phyloP scores from a whole-genome alignment of 768 basidiomycete species.

The Neoboletus magnificus region DNA sequence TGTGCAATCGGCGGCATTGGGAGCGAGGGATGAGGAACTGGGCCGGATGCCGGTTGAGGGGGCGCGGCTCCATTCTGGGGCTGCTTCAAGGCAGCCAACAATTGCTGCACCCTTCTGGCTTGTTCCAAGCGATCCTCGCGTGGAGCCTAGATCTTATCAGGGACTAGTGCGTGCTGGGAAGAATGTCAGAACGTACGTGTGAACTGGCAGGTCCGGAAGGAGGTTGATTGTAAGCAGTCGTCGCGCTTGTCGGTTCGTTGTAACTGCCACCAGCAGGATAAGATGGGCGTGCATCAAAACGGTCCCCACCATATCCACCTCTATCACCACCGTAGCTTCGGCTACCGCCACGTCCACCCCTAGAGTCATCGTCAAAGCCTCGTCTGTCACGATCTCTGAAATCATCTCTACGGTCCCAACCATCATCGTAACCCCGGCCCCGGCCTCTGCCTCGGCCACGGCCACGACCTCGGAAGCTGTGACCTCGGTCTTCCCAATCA shows the following conservation, averaged over 20 bases:
- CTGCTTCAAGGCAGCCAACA: conserved; percentile 78
- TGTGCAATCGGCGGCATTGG: conserved; percentile 36
- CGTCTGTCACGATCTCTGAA: conserved; percentile 37
- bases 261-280: conserved; percentile 25
- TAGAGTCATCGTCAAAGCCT: conserved; percentile 36
- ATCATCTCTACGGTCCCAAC: conserved; percentile 47
- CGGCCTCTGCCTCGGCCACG: conserved; percentile 40
- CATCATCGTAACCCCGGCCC: conserved; percentile 36
- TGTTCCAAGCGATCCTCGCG: conserved; percentile 82
- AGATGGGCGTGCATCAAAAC: conserved; percentile 41
- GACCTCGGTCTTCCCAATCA: conserved; percentile 45
- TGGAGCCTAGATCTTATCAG: conserved; percentile 7
- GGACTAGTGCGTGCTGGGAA: not conserved
- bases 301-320: conserved; percentile 43
- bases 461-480: conserved; percentile 39
- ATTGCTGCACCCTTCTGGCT: conserved; percentile 81
- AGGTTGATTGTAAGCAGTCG: conserved; percentile 27
- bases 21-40: conserved; percentile 34
- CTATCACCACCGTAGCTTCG: conserved; percentile 38
- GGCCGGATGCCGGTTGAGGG: conserved; percentile 30
- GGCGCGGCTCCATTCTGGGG: conserved; percentile 40
- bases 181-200: conserved; percentile 28
- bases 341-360: conserved; percentile 36
- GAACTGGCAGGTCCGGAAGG: conserved; percentile 15
- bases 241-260: conserved; percentile 25